Conservation (phyloP, 148 eudicot species). For the Chenopodium formosanum region DNA sequence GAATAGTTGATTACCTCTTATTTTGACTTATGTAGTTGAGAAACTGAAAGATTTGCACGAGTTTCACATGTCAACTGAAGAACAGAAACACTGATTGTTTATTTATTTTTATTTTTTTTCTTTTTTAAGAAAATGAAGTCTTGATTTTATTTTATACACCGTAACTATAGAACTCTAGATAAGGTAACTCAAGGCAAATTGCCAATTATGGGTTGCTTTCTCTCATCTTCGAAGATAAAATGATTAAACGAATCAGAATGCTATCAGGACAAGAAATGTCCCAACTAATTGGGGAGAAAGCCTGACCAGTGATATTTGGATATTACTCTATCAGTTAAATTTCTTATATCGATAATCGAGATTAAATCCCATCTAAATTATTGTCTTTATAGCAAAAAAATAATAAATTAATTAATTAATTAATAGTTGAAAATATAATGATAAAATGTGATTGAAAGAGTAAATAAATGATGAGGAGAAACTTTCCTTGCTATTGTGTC, state of each 20-base stretch:
- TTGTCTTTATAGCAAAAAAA: no score
- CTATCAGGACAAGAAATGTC: background rate
- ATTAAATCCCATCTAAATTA: no score
- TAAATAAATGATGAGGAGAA: no score
- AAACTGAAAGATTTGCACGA: background rate
- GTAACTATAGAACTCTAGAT: background rate
- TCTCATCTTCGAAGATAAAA: background rate
- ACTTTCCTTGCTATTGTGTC: background rate
- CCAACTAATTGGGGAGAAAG: background rate
- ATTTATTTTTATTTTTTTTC: no score
- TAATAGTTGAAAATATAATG: no score
- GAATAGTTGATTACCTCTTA: background rate
- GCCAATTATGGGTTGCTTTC: background rate
- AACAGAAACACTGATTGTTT: background rate
- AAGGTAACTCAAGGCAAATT: background rate
- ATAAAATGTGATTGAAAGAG: no score
- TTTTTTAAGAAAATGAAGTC: no score
- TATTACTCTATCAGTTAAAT: no score
- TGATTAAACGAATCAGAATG: background rate
- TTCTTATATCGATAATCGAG: no score
- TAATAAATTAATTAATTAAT: no score
- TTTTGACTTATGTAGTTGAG: background rate
- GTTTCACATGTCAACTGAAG: slow-evolving; percentile 1
- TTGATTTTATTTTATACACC: background rate
- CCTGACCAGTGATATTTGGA: background rate